A percentile compares a stretch with the other conserved stretches of the same genome.
phyloP scores from a whole-genome alignment of 2,329 filamentous ascomycete genomes.

The Teratosphaeria viscida region DNA sequence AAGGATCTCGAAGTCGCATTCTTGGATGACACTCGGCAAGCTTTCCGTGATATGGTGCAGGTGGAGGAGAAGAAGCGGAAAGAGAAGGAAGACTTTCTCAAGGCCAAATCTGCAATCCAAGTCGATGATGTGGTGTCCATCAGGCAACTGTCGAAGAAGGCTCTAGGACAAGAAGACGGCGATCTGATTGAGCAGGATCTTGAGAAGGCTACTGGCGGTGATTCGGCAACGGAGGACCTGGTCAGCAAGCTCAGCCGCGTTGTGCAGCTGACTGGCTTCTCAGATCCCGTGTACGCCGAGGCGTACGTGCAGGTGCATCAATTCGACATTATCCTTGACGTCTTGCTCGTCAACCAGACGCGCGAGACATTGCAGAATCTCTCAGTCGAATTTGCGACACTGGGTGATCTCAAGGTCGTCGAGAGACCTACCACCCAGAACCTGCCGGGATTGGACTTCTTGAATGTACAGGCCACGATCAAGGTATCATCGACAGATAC shows the following conservation, averaged over 20 bases:
- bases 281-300: conserved; percentile 95
- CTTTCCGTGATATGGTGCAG: conserved; percentile 94
- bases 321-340: conserved; percentile 95
- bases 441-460: conserved; percentile 87
- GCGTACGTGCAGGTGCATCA: conserved; percentile 98
- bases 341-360: conserved; percentile 93
- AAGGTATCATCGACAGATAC: conserved; percentile 98
- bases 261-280: conserved; percentile 95
- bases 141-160: conserved; percentile 87
- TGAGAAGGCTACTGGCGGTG: conserved; percentile 87
- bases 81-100: conserved; percentile 86
- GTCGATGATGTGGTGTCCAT: conserved; percentile 93
- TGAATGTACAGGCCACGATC: conserved; percentile 97
- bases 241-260: conserved; percentile 91
- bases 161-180: conserved; percentile 58
- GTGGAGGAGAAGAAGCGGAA: conserved; percentile 95
- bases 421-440: conserved; percentile 95
- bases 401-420: conserved; percentile 95
- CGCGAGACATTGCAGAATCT: conserved; percentile 93
- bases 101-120: conserved; percentile 86
- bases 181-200: conserved; percentile 85
- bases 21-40: conserved; percentile 86
- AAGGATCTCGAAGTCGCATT: conserved; percentile 89
- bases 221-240: conserved; percentile 71
- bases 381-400: conserved; percentile 94